A percentile compares a stretch with the other conserved stretches of the same genome.
phyloP scores from a whole-genome alignment of 2,329 filamentous ascomycete species.

The Exophiala dermatitidis region DNA sequence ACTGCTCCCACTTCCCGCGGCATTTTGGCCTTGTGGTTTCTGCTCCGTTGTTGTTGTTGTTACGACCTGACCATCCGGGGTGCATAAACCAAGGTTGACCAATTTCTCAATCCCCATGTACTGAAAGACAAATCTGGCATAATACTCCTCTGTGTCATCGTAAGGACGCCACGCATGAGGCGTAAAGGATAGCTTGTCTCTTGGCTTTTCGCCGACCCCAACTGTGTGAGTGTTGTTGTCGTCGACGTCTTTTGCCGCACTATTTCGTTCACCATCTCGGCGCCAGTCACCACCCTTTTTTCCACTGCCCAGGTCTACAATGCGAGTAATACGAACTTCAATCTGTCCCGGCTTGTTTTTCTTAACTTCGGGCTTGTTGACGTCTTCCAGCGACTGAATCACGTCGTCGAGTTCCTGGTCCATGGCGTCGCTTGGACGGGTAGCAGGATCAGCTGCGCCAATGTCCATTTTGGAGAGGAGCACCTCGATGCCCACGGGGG shows the following conservation, averaged over 20 bases:
- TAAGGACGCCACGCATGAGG: slow-evolving; percentile 1
- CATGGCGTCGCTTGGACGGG: not conserved
- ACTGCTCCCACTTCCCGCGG: not conserved
- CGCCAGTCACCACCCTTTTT: not conserved
- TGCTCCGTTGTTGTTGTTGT: not conserved
- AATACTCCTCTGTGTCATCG: slow-evolving; percentile 8
- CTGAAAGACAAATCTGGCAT: slow-evolving; percentile 14
- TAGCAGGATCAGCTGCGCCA: not conserved
- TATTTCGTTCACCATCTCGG: not conserved
- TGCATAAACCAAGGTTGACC: slow-evolving; percentile 81
- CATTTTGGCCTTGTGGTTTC: too few species aligned
- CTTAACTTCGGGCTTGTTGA: not conserved
- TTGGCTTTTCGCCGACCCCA: not conserved
- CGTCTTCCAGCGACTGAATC: slow-evolving; percentile 3
- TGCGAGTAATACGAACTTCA: slow-evolving; percentile 8
- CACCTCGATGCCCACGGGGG: slow-evolving; percentile 14
- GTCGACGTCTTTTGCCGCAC: not conserved
- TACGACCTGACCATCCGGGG: slow-evolving; percentile 58
- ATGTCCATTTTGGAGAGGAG: slow-evolving; percentile 11
- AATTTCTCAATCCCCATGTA: slow-evolving; percentile 17
- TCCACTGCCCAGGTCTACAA: not conserved
- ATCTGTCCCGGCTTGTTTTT: slow-evolving; percentile 5
- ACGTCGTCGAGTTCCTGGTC: slow-evolving; percentile 12
- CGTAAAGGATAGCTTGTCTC: not conserved
- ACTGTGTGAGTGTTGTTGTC: slow-evolving; percentile 1